Percentiles rank a stretch among this genome's conserved stretches.
Conservation (phyloP, 345 rosid genomes). For the Hibiscus tridactylites region DNA sequence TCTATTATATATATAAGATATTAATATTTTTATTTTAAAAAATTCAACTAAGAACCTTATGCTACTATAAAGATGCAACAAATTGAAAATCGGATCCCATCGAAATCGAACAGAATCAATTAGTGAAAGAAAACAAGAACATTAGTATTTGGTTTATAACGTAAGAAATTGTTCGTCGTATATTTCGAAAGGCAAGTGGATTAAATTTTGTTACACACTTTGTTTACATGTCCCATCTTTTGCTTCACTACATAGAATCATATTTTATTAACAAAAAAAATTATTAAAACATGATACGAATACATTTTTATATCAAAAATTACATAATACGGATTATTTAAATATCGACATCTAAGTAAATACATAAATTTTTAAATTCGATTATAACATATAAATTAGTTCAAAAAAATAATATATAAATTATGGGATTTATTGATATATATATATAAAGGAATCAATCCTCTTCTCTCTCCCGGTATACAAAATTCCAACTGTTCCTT, state of each 20-base stretch:
- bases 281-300: no score
- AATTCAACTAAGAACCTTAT: neutral
- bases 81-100: neutral
- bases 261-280: no score
- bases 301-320: neutral
- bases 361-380: neutral
- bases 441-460: neutral
- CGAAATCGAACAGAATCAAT: constrained; percentile 15
- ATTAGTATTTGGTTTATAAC: neutral
- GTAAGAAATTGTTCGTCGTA: neutral
- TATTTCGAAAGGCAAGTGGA: constrained; percentile 3
- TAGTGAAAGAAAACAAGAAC: neutral
- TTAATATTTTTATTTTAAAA: no score
- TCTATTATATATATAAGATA: neutral
- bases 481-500: neutral
- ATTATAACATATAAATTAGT: neutral
- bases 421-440: no score
- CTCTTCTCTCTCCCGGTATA: neutral
- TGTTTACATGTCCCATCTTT: neutral
- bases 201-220: constrained; percentile 2
- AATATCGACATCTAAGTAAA: neutral
- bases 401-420: neutral
- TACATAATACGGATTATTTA: neutral
- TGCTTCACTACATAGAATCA: neutral
- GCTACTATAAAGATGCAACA: neutral